A percentile compares a stretch with the other conserved stretches of the same genome.
These are phyloP conservation scores for Senna tora DNA, from an alignment of 306 rosid species.

Conservation along the genomic window DNA sequence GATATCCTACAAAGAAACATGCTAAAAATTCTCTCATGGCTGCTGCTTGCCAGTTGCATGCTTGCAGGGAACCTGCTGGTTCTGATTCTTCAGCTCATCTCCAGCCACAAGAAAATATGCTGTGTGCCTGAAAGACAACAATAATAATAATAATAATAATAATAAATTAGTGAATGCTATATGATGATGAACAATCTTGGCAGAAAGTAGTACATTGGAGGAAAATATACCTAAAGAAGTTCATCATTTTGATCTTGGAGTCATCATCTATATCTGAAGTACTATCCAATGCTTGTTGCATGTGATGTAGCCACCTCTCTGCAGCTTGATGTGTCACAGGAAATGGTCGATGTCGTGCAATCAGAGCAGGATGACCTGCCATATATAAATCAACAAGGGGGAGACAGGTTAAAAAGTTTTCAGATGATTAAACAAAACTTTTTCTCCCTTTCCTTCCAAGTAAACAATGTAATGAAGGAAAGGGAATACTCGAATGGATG, in stretches of 20 bases:
- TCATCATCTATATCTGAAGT: conserved; percentile 67
- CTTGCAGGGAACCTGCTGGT: conserved; percentile 53
- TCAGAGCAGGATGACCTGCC: conserved; percentile 93
- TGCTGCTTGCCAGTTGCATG: conserved; percentile 47
- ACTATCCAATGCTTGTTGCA: conserved; percentile 74
- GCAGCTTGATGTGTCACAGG: conserved; percentile 76
- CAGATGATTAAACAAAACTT: background rate
- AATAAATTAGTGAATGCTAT: conserved; percentile 8
- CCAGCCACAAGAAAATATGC: conserved; percentile 93
- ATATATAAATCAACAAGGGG: conserved; percentile 25
- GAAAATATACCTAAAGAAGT: conserved; percentile 69
- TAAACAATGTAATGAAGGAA: background rate
- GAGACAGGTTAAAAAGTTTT: conserved; percentile 5
- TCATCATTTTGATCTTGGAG: conserved; percentile 65
- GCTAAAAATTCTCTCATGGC: conserved; percentile 38
- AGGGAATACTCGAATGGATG: background rate
- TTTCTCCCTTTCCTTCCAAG: background rate
- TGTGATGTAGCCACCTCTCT: conserved; percentile 85
- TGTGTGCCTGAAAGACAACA: conserved; percentile 70
- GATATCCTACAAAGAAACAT: background rate
- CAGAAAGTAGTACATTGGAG: background rate
- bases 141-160: too few species aligned
- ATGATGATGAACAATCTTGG: background rate
- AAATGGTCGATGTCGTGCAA: conserved; percentile 82
- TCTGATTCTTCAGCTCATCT: conserved; percentile 62